These are phyloP conservation scores for Alternaria hordeiaustralica DNA, from an alignment of 2,329 filamentous ascomycete species.

Conservation along the genomic window DNA sequence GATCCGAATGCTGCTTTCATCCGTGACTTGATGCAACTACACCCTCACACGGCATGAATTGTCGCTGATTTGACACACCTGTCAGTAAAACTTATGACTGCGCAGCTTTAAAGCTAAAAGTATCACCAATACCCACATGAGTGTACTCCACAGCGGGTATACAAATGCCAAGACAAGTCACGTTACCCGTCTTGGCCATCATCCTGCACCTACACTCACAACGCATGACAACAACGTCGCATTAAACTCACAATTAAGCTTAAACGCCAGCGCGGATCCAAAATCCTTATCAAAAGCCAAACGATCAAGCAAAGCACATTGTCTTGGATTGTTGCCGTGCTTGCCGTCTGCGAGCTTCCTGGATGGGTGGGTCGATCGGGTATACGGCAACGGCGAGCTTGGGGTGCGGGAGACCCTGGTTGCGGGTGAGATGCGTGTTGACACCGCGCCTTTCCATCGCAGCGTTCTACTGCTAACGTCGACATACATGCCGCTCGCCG, in stretches of 20 bases:
- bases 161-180: neutral
- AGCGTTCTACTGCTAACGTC: neutral
- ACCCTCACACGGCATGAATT: too few species aligned
- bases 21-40: neutral
- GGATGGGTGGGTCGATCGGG: neutral
- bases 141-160: neutral
- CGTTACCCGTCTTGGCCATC: neutral
- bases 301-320: constrained; percentile 7
- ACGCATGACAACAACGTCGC: neutral
- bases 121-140: neutral
- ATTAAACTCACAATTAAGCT: constrained; percentile 9
- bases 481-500: neutral
- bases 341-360: constrained; percentile 3
- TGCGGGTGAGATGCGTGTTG: neutral
- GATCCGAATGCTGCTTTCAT: neutral
- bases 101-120: neutral
- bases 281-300: constrained; percentile 7
- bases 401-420: neutral
- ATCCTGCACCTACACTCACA: neutral
- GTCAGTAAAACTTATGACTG: too few species aligned
- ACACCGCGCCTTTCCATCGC: neutral
- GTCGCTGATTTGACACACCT: too few species aligned
- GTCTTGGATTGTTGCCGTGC: constrained; percentile 7
- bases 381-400: neutral
- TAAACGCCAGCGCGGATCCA: neutral